Evolutionary conservation across 2,329 filamentous ascomycete genomes (phyloP).

Genomic region (Sclerotinia trifoliorum): DNA sequence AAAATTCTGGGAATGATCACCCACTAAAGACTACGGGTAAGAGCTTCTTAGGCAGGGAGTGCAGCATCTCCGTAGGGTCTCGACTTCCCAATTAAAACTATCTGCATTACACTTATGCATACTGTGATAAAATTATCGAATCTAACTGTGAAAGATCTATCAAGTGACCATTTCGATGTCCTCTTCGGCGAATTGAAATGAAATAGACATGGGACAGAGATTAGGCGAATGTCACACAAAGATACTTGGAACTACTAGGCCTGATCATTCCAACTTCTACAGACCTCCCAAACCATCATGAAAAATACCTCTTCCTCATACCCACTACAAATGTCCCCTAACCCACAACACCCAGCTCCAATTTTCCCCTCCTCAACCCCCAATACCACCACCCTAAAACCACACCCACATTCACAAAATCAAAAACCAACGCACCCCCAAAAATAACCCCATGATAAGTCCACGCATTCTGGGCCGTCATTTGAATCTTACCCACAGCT

Average conservation of each 20-base stretch:
- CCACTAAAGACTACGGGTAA: background rate
- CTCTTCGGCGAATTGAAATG: no score
- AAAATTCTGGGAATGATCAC: background rate
- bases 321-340: background rate
- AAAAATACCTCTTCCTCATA: background rate
- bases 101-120: no score
- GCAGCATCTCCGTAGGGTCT: background rate
- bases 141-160: no score
- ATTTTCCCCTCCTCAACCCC: slow-evolving; percentile 27
- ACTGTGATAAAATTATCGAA: no score
- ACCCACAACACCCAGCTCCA: background rate
- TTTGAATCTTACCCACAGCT: no score
- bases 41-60: background rate
- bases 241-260: background rate
- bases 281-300: background rate
- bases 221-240: background rate
- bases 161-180: no score
- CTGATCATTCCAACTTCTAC: background rate
- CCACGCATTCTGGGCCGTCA: no score
- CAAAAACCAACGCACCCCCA: no score
- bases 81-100: background rate
- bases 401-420: slow-evolving; percentile 46
- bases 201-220: no score
- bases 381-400: slow-evolving; percentile 29
- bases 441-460: no score